Evolutionary conservation across 257 asterid genomes (phyloP).

Genomic region (Plantago elongata): DNA sequence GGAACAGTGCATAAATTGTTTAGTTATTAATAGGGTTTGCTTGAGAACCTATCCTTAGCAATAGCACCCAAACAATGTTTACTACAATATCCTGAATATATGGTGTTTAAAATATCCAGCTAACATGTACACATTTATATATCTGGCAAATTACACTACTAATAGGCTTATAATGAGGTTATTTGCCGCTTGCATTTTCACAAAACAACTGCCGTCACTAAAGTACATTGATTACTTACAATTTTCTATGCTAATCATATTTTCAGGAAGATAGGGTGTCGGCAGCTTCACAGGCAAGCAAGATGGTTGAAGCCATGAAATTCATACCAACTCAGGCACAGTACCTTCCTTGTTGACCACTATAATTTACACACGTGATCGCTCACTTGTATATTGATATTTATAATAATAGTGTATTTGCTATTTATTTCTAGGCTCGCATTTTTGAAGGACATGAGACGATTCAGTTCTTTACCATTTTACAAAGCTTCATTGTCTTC

Average conservation of each 20-base stretch:
- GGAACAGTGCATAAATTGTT: no score
- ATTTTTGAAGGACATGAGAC: slow-evolving; percentile 87
- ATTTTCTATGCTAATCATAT: slow-evolving; percentile 21
- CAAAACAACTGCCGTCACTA: no score
- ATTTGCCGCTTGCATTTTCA: no score
- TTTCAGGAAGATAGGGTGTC: slow-evolving; percentile 70
- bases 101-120: no score
- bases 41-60: no score
- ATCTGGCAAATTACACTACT: no score
- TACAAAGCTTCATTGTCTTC: slow-evolving; percentile 85
- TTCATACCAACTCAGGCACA: slow-evolving; percentile 79
- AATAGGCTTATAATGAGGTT: no score
- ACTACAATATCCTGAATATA: no score
- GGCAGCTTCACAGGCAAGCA: slow-evolving; percentile 79
- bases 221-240: no score
- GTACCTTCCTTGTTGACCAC: slow-evolving; percentile 20
- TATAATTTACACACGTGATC: slow-evolving; percentile 9
- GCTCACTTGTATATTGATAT: slow-evolving; percentile 12
- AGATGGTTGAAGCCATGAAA: slow-evolving; percentile 88
- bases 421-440: slow-evolving; percentile 55
- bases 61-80: no score
- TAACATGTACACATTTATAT: no score
- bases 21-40: no score
- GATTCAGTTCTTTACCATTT: slow-evolving; percentile 81
- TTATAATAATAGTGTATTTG: slow-evolving; percentile 24